phyloP scores from a whole-genome alignment of 768 basidiomycete genomes.

The Cystoderma amianthinum region DNA sequence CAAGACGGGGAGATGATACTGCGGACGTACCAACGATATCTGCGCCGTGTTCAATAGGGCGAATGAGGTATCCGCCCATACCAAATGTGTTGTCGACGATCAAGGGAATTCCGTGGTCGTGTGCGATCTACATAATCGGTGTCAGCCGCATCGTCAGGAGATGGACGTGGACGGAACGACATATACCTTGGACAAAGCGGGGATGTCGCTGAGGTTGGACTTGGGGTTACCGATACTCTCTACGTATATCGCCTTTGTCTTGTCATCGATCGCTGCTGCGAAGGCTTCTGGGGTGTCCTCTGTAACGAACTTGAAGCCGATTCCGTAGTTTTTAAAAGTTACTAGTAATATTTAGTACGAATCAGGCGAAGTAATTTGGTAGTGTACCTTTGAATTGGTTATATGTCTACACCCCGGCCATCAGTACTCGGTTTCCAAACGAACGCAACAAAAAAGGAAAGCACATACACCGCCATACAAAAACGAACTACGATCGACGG shows the following conservation, averaged over 20 bases:
- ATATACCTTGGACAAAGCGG: constrained; percentile 58
- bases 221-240: constrained; percentile 81
- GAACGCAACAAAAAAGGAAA: neutral
- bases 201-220: constrained; percentile 58
- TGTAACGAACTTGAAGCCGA: constrained; percentile 56
- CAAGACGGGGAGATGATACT: too few relatives aligned
- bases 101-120: constrained; percentile 63
- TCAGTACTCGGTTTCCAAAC: too few relatives aligned
- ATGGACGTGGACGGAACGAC: neutral
- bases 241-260: constrained; percentile 70
- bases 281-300: constrained; percentile 51
- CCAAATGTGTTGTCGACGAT: constrained; percentile 82
- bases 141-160: neutral
- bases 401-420: constrained; percentile 54
- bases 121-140: constrained; percentile 47
- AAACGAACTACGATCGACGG: constrained; percentile 33
- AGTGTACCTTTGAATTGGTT: constrained; percentile 69
- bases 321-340: constrained; percentile 62
- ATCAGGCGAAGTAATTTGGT: too few relatives aligned
- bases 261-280: constrained; percentile 63
- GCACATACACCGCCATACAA: constrained; percentile 64
- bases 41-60: constrained; percentile 68
- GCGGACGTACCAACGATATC: constrained; percentile 48
- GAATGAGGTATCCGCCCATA: constrained; percentile 67
- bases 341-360: too few relatives aligned